Evolutionary conservation across 202 grass and related monocot genomes (phyloP).

Genomic region (Bolboschoenoplectus hybrid): DNA sequence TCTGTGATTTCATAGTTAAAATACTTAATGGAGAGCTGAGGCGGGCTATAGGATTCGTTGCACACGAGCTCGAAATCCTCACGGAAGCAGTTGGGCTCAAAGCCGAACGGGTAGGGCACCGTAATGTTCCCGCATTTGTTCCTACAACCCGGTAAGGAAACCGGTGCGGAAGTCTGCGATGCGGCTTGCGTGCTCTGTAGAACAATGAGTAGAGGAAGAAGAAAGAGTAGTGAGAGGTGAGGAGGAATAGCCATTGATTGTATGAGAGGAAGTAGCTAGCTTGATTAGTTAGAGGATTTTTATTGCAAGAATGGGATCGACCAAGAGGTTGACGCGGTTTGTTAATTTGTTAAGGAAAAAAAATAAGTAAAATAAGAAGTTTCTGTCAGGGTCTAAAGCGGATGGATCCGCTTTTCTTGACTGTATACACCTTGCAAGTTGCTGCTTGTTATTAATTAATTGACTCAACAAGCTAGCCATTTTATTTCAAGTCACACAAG

Average conservation of each 20-base stretch:
- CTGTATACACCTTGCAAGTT: neutral
- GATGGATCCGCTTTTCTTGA: neutral
- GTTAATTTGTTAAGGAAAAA: neutral
- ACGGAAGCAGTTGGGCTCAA: constrained; percentile 37
- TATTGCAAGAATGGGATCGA: neutral
- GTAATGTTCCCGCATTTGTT: constrained; percentile 32
- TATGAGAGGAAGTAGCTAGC: neutral
- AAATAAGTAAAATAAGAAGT: neutral
- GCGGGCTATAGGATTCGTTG: constrained; percentile 26
- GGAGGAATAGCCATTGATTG: constrained; percentile 12
- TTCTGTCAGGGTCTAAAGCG: neutral
- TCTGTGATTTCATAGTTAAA: neutral
- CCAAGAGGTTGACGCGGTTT: neutral
- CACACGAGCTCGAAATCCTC: constrained; percentile 43
- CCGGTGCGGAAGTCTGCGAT: neutral
- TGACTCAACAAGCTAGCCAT: neutral
- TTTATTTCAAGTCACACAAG: too few relatives aligned
- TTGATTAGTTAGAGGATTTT: neutral
- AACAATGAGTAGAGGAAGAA: neutral
- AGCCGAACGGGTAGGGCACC: constrained; percentile 50
- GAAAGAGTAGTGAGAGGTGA: constrained; percentile 1
- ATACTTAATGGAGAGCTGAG: neutral
- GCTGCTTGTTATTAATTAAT: neutral
- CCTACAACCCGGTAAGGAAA: constrained; percentile 45
- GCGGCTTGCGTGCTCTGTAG: neutral